These are phyloP conservation scores for Debaryomyces maramus DNA, from an alignment of 805 yeast genomes.

Conservation along the genomic window DNA sequence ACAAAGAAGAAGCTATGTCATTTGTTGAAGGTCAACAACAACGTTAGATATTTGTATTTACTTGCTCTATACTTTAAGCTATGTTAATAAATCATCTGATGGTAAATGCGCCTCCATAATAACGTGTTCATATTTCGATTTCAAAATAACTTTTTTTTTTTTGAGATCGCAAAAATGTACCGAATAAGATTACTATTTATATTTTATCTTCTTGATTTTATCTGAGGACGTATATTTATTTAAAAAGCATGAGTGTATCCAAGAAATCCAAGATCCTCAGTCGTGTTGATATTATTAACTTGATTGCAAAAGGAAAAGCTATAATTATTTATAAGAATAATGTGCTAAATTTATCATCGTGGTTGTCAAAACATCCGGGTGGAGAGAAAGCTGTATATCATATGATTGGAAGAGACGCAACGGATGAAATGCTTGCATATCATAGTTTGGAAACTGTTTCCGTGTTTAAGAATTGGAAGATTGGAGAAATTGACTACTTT, in stretches of 20 bases:
- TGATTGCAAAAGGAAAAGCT: conserved; percentile 66
- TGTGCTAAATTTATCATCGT: conserved; percentile 65
- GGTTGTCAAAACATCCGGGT: conserved; percentile 83
- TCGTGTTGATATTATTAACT: conserved; percentile 46
- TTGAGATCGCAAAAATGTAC: background rate
- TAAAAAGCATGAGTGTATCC: background rate
- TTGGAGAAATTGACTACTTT: conserved; percentile 61
- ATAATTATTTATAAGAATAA: conserved; percentile 63
- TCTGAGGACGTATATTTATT: too few relatives aligned
- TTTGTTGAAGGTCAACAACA: conserved; percentile 72
- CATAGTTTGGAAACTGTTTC: conserved; percentile 60
- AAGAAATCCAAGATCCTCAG: conserved; percentile 15
- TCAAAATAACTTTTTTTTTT: too few relatives aligned
- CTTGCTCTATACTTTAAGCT: too few relatives aligned
- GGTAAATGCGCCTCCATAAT: too few relatives aligned
- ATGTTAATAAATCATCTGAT: too few relatives aligned
- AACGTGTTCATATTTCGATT: too few relatives aligned
- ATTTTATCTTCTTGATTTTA: too few relatives aligned
- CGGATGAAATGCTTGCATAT: conserved; percentile 87
- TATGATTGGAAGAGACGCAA: conserved; percentile 86
- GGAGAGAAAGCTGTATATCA: conserved; percentile 84
- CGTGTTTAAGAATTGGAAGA: conserved; percentile 54
- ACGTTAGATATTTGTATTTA: too few relatives aligned
- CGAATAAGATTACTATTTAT: background rate
- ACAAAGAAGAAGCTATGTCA: conserved; percentile 70